A percentile compares a stretch with the other conserved stretches of the same genome.
phyloP scores from a whole-genome alignment of 805 yeast species.

The Kuraishia capsulata region DNA sequence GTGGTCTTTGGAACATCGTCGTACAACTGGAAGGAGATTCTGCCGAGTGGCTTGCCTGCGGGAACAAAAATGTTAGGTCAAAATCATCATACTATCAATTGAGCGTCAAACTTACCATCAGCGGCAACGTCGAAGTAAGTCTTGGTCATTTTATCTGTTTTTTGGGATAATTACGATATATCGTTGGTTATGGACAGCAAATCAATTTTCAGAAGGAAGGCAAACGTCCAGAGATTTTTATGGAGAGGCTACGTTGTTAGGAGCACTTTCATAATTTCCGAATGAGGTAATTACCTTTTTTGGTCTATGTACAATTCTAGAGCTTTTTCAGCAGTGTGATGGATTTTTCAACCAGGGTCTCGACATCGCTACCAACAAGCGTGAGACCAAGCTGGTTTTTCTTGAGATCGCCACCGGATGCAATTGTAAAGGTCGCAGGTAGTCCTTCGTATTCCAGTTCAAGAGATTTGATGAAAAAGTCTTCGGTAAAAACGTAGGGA shows the following conservation, averaged over 20 bases:
- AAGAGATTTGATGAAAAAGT: conserved; percentile 15
- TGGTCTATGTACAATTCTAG: too few species aligned
- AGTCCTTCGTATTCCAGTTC: conserved; percentile 17
- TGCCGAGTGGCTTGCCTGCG: conserved; percentile 29
- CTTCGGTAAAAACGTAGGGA: conserved; percentile 12
- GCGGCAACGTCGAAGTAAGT: conserved; percentile 35
- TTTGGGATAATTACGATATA: not conserved
- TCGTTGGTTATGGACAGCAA: too few species aligned
- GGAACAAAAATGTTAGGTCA: conserved; percentile 18
- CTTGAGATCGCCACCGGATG: conserved; percentile 12
- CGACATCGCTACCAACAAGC: conserved; percentile 11
- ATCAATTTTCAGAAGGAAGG: too few species aligned
- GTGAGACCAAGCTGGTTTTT: not conserved
- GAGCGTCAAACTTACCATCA: conserved; percentile 25
- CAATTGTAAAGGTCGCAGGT: conserved; percentile 17
- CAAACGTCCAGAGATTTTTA: too few species aligned
- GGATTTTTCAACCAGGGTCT: conserved; percentile 3
- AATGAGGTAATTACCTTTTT: too few species aligned
- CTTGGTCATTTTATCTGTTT: conserved; percentile 18
- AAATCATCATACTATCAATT: conserved; percentile 29
- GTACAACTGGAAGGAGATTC: conserved; percentile 78
- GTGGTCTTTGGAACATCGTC: conserved; percentile 92
- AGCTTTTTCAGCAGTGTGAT: too few species aligned
- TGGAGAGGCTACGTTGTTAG: too few species aligned
- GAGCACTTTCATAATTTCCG: too few species aligned